phyloP scores from a whole-genome alignment of 2,329 filamentous ascomycete species.

The Aspergillus hiratsukae region DNA sequence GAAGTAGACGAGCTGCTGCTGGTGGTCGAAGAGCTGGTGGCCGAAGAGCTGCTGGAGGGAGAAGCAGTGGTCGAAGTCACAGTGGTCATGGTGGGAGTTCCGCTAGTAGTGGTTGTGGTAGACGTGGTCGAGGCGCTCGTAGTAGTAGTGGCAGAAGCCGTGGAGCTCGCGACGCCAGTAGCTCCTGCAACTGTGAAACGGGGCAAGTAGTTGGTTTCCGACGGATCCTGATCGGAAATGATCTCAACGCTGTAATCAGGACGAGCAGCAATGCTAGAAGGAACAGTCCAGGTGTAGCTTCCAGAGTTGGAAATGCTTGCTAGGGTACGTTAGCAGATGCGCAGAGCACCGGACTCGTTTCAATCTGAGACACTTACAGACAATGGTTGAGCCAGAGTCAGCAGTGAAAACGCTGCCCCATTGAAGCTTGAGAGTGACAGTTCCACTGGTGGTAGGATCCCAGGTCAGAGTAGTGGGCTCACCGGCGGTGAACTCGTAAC shows the following conservation, averaged over 20 bases:
- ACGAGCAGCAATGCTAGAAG: slow-evolving; percentile 37
- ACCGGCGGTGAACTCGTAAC: slow-evolving; percentile 45
- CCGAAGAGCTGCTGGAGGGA: slow-evolving; percentile 10
- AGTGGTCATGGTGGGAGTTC: slow-evolving; percentile 20
- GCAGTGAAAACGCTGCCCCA: slow-evolving; percentile 41
- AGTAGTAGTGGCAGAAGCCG: slow-evolving; percentile 17
- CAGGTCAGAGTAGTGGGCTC: slow-evolving; percentile 45
- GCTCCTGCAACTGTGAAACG: slow-evolving; percentile 48
- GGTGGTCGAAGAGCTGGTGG: slow-evolving; percentile 15
- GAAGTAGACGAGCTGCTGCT: slow-evolving; percentile 16
- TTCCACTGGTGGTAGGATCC: slow-evolving; percentile 47
- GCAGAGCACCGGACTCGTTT: background rate
- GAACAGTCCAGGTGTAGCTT: slow-evolving; percentile 46
- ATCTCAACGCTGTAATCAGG: slow-evolving; percentile 53
- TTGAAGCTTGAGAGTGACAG: slow-evolving; percentile 50
- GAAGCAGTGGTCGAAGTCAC: slow-evolving; percentile 17
- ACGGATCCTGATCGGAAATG: slow-evolving; percentile 42
- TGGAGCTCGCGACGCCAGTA: slow-evolving; percentile 32
- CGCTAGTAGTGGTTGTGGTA: slow-evolving; percentile 19
- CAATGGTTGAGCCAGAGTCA: slow-evolving; percentile 38
- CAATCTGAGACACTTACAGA: slow-evolving; percentile 33
- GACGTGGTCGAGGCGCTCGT: slow-evolving; percentile 19
- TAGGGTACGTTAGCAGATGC: slow-evolving; percentile 21
- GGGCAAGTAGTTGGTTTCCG: slow-evolving; percentile 49
- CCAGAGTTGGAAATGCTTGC: slow-evolving; percentile 47